Evolutionary conservation across 345 rosid species (phyloP).

Genomic region (Eucalyptus regnans): DNA sequence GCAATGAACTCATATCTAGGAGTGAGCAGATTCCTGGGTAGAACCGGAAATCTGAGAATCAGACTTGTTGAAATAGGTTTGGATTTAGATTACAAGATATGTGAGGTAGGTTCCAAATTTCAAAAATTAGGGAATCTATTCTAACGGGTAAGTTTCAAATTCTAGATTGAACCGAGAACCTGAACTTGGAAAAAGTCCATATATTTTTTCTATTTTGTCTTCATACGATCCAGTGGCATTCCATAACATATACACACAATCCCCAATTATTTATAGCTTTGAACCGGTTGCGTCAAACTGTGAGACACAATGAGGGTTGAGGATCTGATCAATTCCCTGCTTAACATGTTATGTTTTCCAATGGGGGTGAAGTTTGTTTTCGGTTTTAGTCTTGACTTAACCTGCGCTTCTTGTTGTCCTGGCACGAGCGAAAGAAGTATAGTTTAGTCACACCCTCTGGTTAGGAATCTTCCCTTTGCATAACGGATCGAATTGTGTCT

Average conservation of each 20-base stretch:
- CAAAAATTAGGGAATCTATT: too few relatives aligned
- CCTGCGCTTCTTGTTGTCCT: background rate
- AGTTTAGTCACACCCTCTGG: background rate
- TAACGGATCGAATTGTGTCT: background rate
- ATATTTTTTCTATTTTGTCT: too few relatives aligned
- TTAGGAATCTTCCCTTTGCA: background rate
- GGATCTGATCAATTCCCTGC: background rate
- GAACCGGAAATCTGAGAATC: accelerated
- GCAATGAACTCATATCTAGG: background rate
- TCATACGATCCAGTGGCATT: accelerated
- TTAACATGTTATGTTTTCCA: background rate
- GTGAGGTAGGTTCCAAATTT: too few relatives aligned
- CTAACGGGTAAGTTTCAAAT: accelerated
- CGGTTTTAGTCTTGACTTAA: background rate
- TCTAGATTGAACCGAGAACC: accelerated
- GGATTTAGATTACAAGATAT: too few relatives aligned
- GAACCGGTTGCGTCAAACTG: background rate
- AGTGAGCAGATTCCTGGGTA: too few relatives aligned
- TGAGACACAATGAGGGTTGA: background rate
- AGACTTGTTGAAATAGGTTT: accelerated
- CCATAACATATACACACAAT: background rate
- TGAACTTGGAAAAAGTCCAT: too few relatives aligned
- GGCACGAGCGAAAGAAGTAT: background rate
- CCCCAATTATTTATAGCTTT: background rate
- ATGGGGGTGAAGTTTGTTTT: background rate